phyloP scores from a whole-genome alignment of 495 filamentous ascomycete genomes.

The Penicillium samsonianum region DNA sequence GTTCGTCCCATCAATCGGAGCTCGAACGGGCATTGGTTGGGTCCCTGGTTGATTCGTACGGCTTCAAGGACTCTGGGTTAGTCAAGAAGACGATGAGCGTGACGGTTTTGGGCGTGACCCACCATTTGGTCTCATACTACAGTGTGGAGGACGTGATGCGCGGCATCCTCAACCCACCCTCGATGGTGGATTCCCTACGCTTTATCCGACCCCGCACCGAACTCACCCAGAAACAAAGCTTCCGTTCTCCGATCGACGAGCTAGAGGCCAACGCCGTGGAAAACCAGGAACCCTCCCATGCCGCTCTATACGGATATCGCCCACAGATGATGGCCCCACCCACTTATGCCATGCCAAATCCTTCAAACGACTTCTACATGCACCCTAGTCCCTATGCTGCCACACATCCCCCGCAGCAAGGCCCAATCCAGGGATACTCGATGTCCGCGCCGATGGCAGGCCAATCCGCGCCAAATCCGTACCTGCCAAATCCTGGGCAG shows the following conservation, averaged over 20 bases:
- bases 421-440: slow-evolving; percentile 40
- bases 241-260: slow-evolving; percentile 68
- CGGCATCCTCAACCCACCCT: slow-evolving; percentile 59
- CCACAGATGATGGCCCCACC: slow-evolving; percentile 42
- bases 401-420: slow-evolving; percentile 40
- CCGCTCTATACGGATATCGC: slow-evolving; percentile 45
- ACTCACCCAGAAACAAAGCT: slow-evolving; percentile 66
- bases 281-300: slow-evolving; percentile 40
- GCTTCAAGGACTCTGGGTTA: slow-evolving; percentile 79
- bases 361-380: slow-evolving; percentile 44
- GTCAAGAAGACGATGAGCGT: slow-evolving; percentile 93
- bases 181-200: slow-evolving; percentile 55
- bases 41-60: slow-evolving; percentile 82
- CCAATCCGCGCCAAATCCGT: slow-evolving; percentile 42
- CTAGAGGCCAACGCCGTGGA: slow-evolving; percentile 45
- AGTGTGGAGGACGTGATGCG: slow-evolving; percentile 71
- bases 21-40: slow-evolving; percentile 72
- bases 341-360: slow-evolving; percentile 38
- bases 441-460: slow-evolving; percentile 36
- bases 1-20: slow-evolving; percentile 47
- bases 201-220: slow-evolving; percentile 58
- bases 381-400: slow-evolving; percentile 36
- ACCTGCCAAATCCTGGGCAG: slow-evolving; percentile 38
- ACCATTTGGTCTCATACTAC: slow-evolving; percentile 91
- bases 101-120: slow-evolving; percentile 63